Evolutionary conservation across 1,284 basidiomycete genomes (phyloP).

Genomic region (Exobasidium rhododendri): DNA sequence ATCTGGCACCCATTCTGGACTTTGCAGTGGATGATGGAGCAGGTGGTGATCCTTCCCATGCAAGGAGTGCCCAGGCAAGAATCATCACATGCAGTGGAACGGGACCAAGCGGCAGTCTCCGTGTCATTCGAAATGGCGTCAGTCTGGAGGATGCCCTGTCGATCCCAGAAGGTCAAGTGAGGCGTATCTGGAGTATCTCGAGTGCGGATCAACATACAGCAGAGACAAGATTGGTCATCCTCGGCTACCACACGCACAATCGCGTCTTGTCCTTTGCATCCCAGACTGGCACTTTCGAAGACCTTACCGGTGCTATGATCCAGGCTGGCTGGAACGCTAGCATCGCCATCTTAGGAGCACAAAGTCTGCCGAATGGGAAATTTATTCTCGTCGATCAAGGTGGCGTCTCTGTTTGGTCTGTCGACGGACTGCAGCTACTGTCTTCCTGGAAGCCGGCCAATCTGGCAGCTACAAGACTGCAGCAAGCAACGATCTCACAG

Average conservation of each 20-base stretch:
- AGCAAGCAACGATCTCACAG: not conserved
- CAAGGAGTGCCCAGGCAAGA: constrained; percentile 62
- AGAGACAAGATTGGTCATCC: not conserved
- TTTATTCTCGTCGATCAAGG: constrained; percentile 24
- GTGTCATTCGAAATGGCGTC: constrained; percentile 79
- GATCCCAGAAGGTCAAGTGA: constrained; percentile 1
- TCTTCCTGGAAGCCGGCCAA: constrained; percentile 5
- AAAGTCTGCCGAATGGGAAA: not conserved
- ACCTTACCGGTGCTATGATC: not conserved
- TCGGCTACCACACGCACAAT: constrained; percentile 7
- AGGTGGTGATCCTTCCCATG: constrained; percentile 53
- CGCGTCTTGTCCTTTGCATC: constrained; percentile 16
- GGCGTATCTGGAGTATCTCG: constrained; percentile 7
- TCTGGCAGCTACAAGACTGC: not conserved
- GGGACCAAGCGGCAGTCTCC: constrained; percentile 73
- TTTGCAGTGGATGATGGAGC: constrained; percentile 74
- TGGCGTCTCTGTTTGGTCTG: constrained; percentile 14
- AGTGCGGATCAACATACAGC: not conserved
- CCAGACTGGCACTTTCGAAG: not conserved
- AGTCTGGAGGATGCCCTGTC: constrained; percentile 67
- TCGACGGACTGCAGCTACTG: not conserved
- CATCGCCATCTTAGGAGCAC: not conserved
- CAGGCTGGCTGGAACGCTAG: not conserved
- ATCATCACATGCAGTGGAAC: constrained; percentile 87
- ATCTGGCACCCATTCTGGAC: constrained; percentile 80